Evolutionary conservation across 139 green algal species (phyloP).

Genomic region (Eudorina sp.): DNA sequence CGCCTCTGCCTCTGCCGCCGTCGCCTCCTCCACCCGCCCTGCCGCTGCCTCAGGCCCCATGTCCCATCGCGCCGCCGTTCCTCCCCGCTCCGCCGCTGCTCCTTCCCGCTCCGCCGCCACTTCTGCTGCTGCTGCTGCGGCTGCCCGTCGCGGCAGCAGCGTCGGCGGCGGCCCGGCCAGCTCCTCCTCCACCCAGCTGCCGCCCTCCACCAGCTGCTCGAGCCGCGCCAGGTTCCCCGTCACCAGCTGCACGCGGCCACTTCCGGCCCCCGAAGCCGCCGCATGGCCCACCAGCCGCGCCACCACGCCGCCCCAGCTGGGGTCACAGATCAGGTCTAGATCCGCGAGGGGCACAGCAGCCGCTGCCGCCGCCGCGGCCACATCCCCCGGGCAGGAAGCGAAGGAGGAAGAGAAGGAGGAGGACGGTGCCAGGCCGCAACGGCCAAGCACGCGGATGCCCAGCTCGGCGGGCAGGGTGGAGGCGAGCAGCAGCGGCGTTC

Average conservation of each 20-base stretch:
- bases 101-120: neutral
- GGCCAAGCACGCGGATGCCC: neutral
- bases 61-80: too few species aligned
- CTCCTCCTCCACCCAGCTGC: neutral
- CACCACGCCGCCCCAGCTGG: neutral
- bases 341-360: neutral
- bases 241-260: neutral
- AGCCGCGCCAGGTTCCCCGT: conserved; percentile 15
- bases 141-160: neutral
- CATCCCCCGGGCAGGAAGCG: too few species aligned
- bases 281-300: neutral
- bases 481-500: neutral
- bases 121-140: neutral
- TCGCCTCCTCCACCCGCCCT: too few species aligned
- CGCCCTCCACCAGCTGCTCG: conserved; percentile 24
- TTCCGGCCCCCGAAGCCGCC: neutral
- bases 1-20: too few species aligned
- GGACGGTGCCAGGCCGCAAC: conserved; percentile 14
- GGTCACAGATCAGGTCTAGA: neutral
- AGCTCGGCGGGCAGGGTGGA: conserved; percentile 17
- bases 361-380: neutral
- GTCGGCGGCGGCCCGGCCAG: neutral
- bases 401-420: too few species aligned
- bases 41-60: too few species aligned
- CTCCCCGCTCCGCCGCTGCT: too few species aligned